phyloP scores from a whole-genome alignment of 495 filamentous ascomycete species.

The Aspergillus coremiiformis region DNA sequence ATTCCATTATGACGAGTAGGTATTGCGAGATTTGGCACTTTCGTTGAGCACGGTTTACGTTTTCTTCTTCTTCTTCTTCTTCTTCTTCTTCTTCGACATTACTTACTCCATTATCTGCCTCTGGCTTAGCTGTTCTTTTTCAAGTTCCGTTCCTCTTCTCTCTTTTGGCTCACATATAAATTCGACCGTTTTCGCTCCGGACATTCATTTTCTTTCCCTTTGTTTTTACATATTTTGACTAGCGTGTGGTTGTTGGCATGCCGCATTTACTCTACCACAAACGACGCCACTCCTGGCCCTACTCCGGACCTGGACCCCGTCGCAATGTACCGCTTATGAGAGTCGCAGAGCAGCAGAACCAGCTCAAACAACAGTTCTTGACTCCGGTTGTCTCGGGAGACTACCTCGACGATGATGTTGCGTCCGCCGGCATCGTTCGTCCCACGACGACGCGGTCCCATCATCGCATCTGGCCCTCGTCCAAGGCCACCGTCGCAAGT shows the following conservation, averaged over 20 bases:
- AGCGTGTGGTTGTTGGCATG: slow-evolving; percentile 14
- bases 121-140: slow-evolving; percentile 1
- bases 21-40: slow-evolving; percentile 2
- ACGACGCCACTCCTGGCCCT: slow-evolving; percentile 37
- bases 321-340: slow-evolving; percentile 9
- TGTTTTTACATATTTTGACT: background rate
- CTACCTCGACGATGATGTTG: slow-evolving; percentile 22
- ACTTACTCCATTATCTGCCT: too few relatives aligned
- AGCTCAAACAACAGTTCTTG: slow-evolving; percentile 14
- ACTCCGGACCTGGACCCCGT: slow-evolving; percentile 23
- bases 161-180: background rate
- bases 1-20: slow-evolving; percentile 3
- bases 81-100: too few relatives aligned
- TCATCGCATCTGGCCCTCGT: slow-evolving; percentile 15
- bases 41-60: slow-evolving; percentile 8
- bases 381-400: slow-evolving; percentile 20
- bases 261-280: slow-evolving; percentile 24
- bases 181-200: background rate
- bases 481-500: slow-evolving; percentile 8
- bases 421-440: slow-evolving; percentile 32
- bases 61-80: too few relatives aligned
- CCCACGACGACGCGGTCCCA: slow-evolving; percentile 15
- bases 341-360: slow-evolving; percentile 8
- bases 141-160: background rate
- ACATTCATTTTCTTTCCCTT: background rate